Base-by-base conservation (phyloP, 345 rosid genomes). In the Corchorus capsularis region DNA sequence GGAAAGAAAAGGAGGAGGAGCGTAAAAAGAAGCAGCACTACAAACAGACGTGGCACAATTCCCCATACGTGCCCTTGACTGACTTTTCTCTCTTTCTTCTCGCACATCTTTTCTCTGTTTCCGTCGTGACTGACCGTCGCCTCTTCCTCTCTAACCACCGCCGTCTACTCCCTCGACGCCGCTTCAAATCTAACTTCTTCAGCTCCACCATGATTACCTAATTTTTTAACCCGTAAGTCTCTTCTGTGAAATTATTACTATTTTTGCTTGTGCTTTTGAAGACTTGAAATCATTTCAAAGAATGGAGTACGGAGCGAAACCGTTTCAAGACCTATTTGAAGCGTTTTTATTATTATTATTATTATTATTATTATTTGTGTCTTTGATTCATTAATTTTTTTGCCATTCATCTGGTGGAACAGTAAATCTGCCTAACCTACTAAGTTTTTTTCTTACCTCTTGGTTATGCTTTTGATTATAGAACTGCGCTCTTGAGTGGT, bases 11-110 rank as follows among this genome's bases (percentile, higher is more conserved):
- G 11, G 17, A 1, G n/a, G 13, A 52, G 50, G 63, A 71, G 75
- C 27, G 32, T 6, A 63, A 39, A 60, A 52, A 79, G 75, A 41
- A 73, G 81, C 16, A 65, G 72, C 45, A 78, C 57, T 45, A 32
- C 50, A 47, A 54, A 78, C 85, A 62, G 63, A 78, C 86, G 89
- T 75, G 84, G 86, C 92, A 84, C 92, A 83, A 85, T 89, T 89
- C 86, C 90, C 90, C 85, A 80, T 71, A 82, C 81, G 83, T 71
- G 15, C 77, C 54, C 16, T 75, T 64, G 56, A 66, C 72, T 27
- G 27, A 27, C 27, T 27, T 27, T 27, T 75, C 49, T 45, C 49
- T n/a, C 54, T 53, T 17, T 19, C 19, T 35, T 59, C 63, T 56
- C 60, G 19, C 12, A 1, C 9, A 6, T 7, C 8, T 19, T 17